Base-by-base conservation (phyloP, 2,329 filamentous ascomycete species). In the Furcasterigmium sp. region DNA sequence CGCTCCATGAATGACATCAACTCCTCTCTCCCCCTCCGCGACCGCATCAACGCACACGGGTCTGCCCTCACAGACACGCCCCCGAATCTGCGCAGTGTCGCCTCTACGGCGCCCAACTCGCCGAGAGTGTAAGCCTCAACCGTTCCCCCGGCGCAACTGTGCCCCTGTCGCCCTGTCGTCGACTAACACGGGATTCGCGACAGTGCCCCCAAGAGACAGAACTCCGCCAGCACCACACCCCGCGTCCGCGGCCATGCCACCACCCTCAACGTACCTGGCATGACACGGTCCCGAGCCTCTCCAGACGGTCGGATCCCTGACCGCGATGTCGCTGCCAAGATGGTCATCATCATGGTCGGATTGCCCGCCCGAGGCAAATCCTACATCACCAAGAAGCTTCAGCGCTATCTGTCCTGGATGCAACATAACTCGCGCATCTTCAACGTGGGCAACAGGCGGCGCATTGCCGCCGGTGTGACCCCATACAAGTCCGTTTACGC, bases 331-430 rank as follows among this genome's bases (percentile, higher is more conserved):
- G 93, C 91, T 39, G 87, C 93, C 32, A 98, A 98, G 73, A 75
- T 98, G 49, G 89, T 97, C 59, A 95, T 98, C 56, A 83, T 98
- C 62, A 98, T 98, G 93, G 93, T 98, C 47, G 93, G 93, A 50
- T 70, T 98, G 55, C 93, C 93, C 3, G 93, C 93, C 9, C 78
- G 93, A 56, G 93, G 93, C 60, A 98, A 98, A 70, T 96, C 91
- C 43, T 98, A 98, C 67, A 95, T 98, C 57, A 97, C 93, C 48
- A 97, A 97, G 73, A 98, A 98, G 70, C 79, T 98, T 50, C 87
- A 93, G 46, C 80, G 93, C 48, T 98, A 97, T 61, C 71, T 98
- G 40, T 91, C 94, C 39, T 98, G 93, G 93, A 82, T 96, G 57
- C 93, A 98, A 60, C 91, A 98, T 65, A 88, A 95, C 57, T 93